phyloP scores from a whole-genome alignment of 495 filamentous ascomycete genomes.

The Aspergillus asperescens region DNA sequence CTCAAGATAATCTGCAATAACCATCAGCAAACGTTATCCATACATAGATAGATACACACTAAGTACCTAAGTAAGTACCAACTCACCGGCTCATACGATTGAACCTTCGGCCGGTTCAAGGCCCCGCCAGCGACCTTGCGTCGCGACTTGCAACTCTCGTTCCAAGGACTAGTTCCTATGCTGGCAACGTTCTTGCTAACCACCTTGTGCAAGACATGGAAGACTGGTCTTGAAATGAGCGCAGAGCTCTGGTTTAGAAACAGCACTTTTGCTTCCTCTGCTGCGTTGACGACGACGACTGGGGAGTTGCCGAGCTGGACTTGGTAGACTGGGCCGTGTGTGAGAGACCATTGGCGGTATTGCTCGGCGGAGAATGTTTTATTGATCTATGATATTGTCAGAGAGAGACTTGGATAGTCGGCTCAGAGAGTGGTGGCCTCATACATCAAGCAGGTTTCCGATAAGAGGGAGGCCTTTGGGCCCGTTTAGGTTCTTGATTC shows the following conservation, averaged over 20 bases:
- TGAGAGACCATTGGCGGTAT: slow-evolving; percentile 10
- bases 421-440: neutral
- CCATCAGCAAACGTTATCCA: no score
- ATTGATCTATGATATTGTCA: neutral
- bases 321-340: slow-evolving; percentile 11
- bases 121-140: neutral
- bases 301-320: slow-evolving; percentile 1
- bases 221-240: neutral
- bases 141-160: neutral
- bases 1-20: neutral
- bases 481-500: neutral
- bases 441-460: neutral
- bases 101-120: slow-evolving; percentile 2
- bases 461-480: neutral
- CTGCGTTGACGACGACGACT: slow-evolving; percentile 1
- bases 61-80: no score
- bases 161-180: slow-evolving; percentile 1
- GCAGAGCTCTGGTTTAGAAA: neutral
- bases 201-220: slow-evolving; percentile 2
- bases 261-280: neutral
- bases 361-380: neutral
- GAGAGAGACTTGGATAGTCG: neutral
- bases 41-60: no score
- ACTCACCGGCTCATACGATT: neutral
- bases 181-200: neutral